Percentiles rank a stretch among this genome's conserved stretches.
Evolutionary conservation across 345 rosid genomes (phyloP).

Genomic region (Gossypium arboreum): DNA sequence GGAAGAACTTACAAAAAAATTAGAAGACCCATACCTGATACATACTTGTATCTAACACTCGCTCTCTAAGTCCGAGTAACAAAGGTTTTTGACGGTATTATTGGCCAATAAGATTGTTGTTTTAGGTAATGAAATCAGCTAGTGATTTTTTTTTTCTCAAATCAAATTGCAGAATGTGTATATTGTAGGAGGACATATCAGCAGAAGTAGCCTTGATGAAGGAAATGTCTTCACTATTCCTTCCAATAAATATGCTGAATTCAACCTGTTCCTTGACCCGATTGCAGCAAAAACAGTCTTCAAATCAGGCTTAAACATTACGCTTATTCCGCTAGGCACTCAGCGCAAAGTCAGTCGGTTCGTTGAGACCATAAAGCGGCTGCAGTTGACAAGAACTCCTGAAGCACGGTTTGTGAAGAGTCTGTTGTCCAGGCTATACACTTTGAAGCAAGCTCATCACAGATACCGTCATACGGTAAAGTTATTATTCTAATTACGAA

Average conservation of each 20-base stretch:
- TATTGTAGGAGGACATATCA: slow-evolving; percentile 81
- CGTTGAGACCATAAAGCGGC: slow-evolving; percentile 26
- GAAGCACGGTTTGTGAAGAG: slow-evolving; percentile 51
- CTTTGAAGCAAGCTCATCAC: slow-evolving; percentile 38
- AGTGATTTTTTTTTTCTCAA: neutral
- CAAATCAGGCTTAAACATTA: slow-evolving; percentile 54
- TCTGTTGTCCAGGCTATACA: slow-evolving; percentile 46
- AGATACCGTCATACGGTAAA: slow-evolving; percentile 71
- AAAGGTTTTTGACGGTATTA: no score
- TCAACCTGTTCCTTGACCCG: slow-evolving; percentile 89
- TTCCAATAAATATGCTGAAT: slow-evolving; percentile 56
- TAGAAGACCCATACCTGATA: no score
- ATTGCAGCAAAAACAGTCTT: slow-evolving; percentile 69
- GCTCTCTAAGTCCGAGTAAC: no score
- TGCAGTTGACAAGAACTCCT: slow-evolving; percentile 34
- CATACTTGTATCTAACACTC: no score
- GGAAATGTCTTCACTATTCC: slow-evolving; percentile 57
- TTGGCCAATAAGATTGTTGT: no score
- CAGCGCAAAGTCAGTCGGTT: slow-evolving; percentile 54
- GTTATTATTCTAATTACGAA: neutral
- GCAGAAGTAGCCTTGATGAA: slow-evolving; percentile 24
- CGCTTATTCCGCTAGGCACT: slow-evolving; percentile 59
- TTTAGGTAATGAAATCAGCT: neutral
- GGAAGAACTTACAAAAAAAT: no score
- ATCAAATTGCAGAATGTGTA: slow-evolving; percentile 55